Evolutionary conservation across 1,139 yeast genomes (phyloP).

Genomic region (Geotrichum histeridarum): DNA sequence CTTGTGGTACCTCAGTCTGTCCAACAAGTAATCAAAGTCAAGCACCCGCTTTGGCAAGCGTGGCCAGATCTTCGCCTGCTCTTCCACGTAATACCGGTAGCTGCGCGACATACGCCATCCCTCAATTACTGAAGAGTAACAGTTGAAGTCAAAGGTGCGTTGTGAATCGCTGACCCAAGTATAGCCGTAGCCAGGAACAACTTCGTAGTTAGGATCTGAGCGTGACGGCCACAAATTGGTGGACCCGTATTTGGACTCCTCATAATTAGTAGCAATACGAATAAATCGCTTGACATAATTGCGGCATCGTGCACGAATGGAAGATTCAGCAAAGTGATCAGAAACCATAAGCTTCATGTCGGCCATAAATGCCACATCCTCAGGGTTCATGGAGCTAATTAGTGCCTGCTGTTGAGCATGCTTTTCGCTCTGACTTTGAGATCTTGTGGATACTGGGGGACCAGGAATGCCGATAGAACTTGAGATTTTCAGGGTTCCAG

Average conservation of each 20-base stretch:
- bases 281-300: constrained; percentile 34
- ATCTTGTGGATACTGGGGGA: constrained; percentile 16
- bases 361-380: constrained; percentile 33
- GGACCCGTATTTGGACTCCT: constrained; percentile 32
- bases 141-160: constrained; percentile 27
- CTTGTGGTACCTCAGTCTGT: constrained; percentile 30
- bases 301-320: constrained; percentile 35
- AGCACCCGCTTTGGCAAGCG: constrained; percentile 30
- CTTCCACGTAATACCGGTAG: constrained; percentile 29
- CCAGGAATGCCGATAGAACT: constrained; percentile 27
- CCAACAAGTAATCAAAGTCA: constrained; percentile 36
- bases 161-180: constrained; percentile 34
- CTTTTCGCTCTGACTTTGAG: background rate
- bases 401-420: constrained; percentile 14
- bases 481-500: constrained; percentile 42
- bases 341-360: constrained; percentile 34
- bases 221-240: constrained; percentile 33
- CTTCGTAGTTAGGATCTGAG: constrained; percentile 25
- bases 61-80: constrained; percentile 26
- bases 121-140: constrained; percentile 33
- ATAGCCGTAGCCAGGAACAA: constrained; percentile 35
- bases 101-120: constrained; percentile 36
- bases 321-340: constrained; percentile 35
- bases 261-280: constrained; percentile 35
- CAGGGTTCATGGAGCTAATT: constrained; percentile 22